Base-by-base conservation (phyloP, 768 basidiomycete species). In the Mycena polygramma region DNA sequence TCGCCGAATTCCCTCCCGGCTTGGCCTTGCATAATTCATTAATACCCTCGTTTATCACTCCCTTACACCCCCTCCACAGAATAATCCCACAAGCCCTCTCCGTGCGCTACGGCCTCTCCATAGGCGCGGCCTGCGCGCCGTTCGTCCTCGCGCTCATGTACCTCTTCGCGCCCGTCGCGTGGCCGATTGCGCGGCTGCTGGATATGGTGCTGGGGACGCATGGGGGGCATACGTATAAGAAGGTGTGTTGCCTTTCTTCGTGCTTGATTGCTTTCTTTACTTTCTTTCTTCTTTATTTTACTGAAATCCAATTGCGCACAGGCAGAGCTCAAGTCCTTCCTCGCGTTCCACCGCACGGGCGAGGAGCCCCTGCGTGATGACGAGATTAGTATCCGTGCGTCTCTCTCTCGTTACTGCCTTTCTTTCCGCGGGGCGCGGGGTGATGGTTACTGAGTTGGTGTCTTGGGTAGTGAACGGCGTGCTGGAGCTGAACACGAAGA, bases 291-390 rank as follows among this genome's bases (percentile, higher is more conserved):
- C 43, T 17, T 45, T 45, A 4, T 4, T 45, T 9, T 17, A 11
- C 4, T 45, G 11, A 13, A 4, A 4, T 17, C 43, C 43, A 11
- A 4, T 45, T n/a, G n/a, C n/a, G n/a, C n/a, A n/a, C n/a, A n/a
- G 52, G 69, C 69, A 4, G 63, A 92, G 68, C 85, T 93, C 49
- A 92, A 91, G 73, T 91, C 91, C 0, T 94, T 95, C 81, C 84
- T 95, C 17, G 90, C 91, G 63, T 94, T 94, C 77, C 92, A 94
- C 75, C 88, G 92, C 30, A 89, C 87, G 0, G 93, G 92, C 8
- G 89, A 92, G 73, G 93, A 94, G 68, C 91, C 92, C 0, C 84
- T 95, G 1, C 84, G 92, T 7, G 94, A 94, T 75, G 94, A 94
- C 62, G 94, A 95, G 75, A 93, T 95, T 45, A 86, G 87, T 66